Base-by-base conservation (phyloP, 2,329 filamentous ascomycete genomes). In the Fusarium nodosum region DNA sequence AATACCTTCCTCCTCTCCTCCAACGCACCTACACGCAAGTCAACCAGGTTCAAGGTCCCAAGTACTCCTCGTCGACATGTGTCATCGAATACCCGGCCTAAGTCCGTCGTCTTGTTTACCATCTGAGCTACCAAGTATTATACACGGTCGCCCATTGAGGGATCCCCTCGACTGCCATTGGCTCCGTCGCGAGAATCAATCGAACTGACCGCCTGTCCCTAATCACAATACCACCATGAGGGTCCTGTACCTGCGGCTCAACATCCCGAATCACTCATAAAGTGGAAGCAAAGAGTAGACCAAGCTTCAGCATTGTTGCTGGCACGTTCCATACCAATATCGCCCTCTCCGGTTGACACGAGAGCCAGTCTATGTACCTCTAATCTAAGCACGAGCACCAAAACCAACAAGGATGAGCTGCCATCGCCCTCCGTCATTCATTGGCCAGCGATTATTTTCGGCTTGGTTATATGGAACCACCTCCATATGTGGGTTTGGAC, bases 291-390 rank as follows among this genome's bases (percentile, higher is more conserved):
- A 44, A 61, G 44, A 44, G n/a, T 31, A 42, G 48, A 34, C 46
- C 60, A 51, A 56, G 33, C 33, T 64, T 52, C 46, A 59, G 56
- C 55, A 61, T 59, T 59, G 54, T 58, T 65, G 54, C 50, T 65
- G 53, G 66, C 68, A 73, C 63, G 70, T 70, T 45, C 72, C 72
- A 66, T 74, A 48, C 60, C 68, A 73, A 64, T 55, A 69, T 72
- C 66, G 66, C 70, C 56, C 56, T 74, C 72, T 61, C 72, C 70
- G 72, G 50, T 54, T 60, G 64, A 71, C 60, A 67, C 69, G 64
- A 67, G 63, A 64, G 63, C 56, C 68, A 63, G 59, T 56, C 46
- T 71, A 53, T 56, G 41, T 71, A 45, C 56, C 50, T 53, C 41
- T 48, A 57, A 68, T 60, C 41, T 56, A 71, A 70, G 63, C 44